Conservation (phyloP, 257 asterid genomes). For the Solanum sejunctum region DNA sequence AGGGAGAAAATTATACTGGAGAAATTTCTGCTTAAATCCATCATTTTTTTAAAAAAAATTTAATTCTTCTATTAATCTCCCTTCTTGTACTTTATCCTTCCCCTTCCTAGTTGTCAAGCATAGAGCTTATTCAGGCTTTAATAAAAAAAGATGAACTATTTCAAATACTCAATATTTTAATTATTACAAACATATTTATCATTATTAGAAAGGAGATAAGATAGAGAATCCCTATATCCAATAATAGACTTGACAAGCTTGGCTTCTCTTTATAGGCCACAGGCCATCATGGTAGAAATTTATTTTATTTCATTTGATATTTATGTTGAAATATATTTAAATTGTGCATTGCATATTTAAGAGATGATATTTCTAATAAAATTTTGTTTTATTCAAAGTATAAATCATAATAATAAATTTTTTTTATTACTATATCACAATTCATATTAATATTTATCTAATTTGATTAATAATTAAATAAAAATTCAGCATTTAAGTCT, state of each 20-base stretch:
- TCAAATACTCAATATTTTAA: not conserved
- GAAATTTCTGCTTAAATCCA: not conserved
- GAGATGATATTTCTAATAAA: too few species aligned
- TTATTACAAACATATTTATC: not conserved
- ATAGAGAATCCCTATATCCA: not conserved
- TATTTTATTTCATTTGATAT: not conserved
- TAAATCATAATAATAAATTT: too few species aligned
- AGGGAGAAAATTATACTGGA: not conserved
- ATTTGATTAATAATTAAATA: not conserved
- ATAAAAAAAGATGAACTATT: not conserved
- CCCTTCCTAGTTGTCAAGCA: not conserved
- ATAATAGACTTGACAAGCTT: not conserved
- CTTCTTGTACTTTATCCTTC: not conserved
- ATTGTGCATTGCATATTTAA: too few species aligned
- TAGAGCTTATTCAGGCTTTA: not conserved
- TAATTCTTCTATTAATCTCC: not conserved
- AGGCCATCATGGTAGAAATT: not conserved
- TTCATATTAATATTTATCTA: too few species aligned
- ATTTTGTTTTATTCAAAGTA: too few species aligned
- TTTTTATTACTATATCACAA: accelerated
- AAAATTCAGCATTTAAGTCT: not conserved
- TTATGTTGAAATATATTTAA: too few species aligned
- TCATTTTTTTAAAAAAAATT: not conserved
- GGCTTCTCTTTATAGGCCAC: not conserved
- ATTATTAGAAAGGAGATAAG: not conserved